Evolutionary conservation across 2,329 filamentous ascomycete genomes (phyloP), one percentile per base, ranked within the genome.

Genomic region (Pleomassaria siparia): DNA sequence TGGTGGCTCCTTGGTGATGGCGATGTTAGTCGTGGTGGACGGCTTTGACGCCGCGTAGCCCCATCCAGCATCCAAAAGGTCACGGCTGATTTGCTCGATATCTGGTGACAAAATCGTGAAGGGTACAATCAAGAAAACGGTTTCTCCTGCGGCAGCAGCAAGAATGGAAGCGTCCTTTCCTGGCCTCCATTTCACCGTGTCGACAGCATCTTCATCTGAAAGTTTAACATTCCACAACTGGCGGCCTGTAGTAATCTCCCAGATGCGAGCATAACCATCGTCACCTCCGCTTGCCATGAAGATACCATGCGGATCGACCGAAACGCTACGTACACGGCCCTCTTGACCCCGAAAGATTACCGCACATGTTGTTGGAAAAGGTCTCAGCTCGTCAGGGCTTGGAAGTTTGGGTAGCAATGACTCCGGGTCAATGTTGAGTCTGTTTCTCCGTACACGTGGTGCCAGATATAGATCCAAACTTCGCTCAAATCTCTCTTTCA

Each of bases 401-500:
- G 95, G 94, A 7, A 99, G 79, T 70, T 96, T 96, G 11, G 94
- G 92, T 28, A 99, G 80, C 42, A 99, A 78, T 29, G 90, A 95
- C 70, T 88, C 88, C 2, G 94, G 94, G 62, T 99, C 94, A 64
- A 99, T 97, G 73, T 97, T 96, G 64, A 99, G 83, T 71, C 91
- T 88, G 76, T 91, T 96, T 70, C 95, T 88, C 50, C 92, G 85
- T 47, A 99, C 85, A 64, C 94, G 82, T 39, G 95, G 94, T 13
- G 95, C 94, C 50, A 99, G 81, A 70, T 99, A 99, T 15, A 99
- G 80, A 73, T 99, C 95, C 58, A 99, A 76, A 69, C 91, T 97
- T 56, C 95, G 82, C 71, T 99, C 91, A 62, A 99, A 99, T 58
- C 91, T 87, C 72, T 99, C 94, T 72, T 96, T 96, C 68, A 99